Evolutionary conservation across 2,329 filamentous ascomycete genomes (phyloP), one percentile per base, ranked within the genome.

Genomic region (Onygena corvina): DNA sequence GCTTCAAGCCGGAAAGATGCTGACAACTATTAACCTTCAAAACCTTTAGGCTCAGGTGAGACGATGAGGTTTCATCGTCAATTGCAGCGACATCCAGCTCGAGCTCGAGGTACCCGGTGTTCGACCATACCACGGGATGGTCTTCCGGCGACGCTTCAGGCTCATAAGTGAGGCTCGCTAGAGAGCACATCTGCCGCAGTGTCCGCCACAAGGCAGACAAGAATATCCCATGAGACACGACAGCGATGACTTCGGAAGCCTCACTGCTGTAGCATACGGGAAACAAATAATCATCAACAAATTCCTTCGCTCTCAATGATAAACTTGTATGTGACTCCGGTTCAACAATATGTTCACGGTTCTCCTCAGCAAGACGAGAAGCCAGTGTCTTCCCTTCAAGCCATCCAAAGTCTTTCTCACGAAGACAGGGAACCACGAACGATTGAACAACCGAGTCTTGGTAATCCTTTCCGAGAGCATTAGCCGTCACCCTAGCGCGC

Each of bases 201-300:
- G 74, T 71, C 49, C 75, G 73, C 74, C 84, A 81, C 0, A 94
- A 65, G 27, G 79, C 74, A 1, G 78, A 79, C 2, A 94, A 74
- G 34, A 94, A 79, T 53, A 94, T 81, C 12, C 89, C 88, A 59
- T 95, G 89, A 1, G 88, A 83, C 2, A 94, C 83, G 11, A 94
- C 67, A 1, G 79, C 81, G 9, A 87, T 68, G 1, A 71, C 67
- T 4, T 63, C 59, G 8, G 71, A 62, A 7, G 58, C 51, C 4
- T 55, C 46, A 2, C 55, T 52, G 0, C 61, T 55, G 8, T 64
- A 55, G 12, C 83, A 51, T 3, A 84, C 52, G 7, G 81, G 81
- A 3, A 76, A 56, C 0, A 94, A 66, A 58, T 83, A 71, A 6
- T 71, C 63, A 50, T 81, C 71, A 18, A 94, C 64, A 56, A 94